These are phyloP conservation scores for Candida pini DNA, from an alignment of 805 yeast species.

Conservation along the genomic window DNA sequence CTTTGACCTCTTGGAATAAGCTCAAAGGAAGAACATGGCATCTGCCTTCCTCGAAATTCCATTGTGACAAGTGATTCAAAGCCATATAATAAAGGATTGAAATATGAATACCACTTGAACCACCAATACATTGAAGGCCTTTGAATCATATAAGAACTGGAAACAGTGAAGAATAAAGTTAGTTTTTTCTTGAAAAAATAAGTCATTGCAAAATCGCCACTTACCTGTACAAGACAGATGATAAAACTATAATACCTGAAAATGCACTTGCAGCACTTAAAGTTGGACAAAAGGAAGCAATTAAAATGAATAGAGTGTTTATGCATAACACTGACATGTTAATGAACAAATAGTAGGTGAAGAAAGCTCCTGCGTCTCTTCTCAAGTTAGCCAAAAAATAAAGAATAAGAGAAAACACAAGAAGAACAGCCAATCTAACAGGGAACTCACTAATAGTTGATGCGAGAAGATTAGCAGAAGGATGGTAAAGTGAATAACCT, in stretches of 20 bases:
- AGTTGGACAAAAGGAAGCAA: no score
- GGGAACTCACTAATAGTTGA: constrained; percentile 58
- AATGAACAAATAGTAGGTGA: constrained; percentile 40
- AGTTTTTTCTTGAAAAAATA: no score
- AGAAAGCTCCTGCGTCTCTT: constrained; percentile 50
- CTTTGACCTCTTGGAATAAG: constrained; percentile 52
- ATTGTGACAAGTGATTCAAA: constrained; percentile 50
- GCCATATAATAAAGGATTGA: constrained; percentile 42
- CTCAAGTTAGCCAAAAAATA: constrained; percentile 52
- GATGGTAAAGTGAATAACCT: constrained; percentile 56
- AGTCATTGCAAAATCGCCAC: no score
- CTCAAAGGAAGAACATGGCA: no score
- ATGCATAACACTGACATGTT: no score
- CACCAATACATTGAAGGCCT: constrained; percentile 47
- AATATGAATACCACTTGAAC: constrained; percentile 50
- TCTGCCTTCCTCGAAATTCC: constrained; percentile 50
- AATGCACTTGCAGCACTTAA: no score
- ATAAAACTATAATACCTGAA: no score
- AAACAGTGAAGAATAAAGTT: no score
- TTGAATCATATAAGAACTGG: constrained; percentile 45
- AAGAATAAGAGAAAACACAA: constrained; percentile 39
- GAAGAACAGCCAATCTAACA: constrained; percentile 44
- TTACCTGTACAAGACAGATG: no score
- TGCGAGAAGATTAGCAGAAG: constrained; percentile 60
- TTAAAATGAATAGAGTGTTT: no score